Percentiles rank a stretch among this genome's conserved stretches.
Evolutionary conservation across 805 yeast species (phyloP).

Genomic region (Kuraishia borneana): DNA sequence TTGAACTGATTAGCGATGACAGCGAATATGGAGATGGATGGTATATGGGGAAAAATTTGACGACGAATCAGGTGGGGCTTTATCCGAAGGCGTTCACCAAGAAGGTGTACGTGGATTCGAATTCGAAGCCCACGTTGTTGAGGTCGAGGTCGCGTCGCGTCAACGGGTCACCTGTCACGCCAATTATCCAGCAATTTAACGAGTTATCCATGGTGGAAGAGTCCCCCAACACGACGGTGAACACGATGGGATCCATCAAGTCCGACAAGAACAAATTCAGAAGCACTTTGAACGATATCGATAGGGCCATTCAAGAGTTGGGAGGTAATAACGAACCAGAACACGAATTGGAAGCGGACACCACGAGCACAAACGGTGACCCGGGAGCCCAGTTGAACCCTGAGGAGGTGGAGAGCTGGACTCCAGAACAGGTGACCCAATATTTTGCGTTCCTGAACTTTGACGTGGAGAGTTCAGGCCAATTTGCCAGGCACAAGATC

Average conservation of each 20-base stretch:
- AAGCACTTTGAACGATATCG: conserved; percentile 59
- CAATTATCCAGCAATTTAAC: conserved; percentile 1
- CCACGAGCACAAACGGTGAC: not conserved
- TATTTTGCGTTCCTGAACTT: conserved; percentile 68
- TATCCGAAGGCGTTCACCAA: conserved; percentile 88
- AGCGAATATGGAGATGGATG: conserved; percentile 93
- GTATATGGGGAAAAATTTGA: conserved; percentile 80
- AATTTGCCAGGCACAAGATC: conserved; percentile 80
- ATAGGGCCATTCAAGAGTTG: conserved; percentile 58
- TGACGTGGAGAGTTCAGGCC: conserved; percentile 61
- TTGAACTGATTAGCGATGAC: conserved; percentile 88
- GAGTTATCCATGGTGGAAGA: conserved; percentile 3
- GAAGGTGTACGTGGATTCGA: conserved; percentile 9
- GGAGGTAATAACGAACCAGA: conserved; percentile 12
- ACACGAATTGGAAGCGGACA: not conserved
- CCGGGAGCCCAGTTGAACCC: conserved; percentile 25
- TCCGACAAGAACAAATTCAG: conserved; percentile 22
- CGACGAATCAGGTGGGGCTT: conserved; percentile 68
- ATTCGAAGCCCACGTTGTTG: conserved; percentile 26
- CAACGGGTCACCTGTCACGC: conserved; percentile 13
- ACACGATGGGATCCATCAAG: conserved; percentile 1
- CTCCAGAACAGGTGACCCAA: conserved; percentile 74
- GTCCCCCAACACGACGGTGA: conserved; percentile 7
- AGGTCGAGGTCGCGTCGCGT: conserved; percentile 51
- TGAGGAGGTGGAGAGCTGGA: conserved; percentile 51